Conservation (phyloP, 768 basidiomycete species). For the Coprinopsis marcescibilis region DNA sequence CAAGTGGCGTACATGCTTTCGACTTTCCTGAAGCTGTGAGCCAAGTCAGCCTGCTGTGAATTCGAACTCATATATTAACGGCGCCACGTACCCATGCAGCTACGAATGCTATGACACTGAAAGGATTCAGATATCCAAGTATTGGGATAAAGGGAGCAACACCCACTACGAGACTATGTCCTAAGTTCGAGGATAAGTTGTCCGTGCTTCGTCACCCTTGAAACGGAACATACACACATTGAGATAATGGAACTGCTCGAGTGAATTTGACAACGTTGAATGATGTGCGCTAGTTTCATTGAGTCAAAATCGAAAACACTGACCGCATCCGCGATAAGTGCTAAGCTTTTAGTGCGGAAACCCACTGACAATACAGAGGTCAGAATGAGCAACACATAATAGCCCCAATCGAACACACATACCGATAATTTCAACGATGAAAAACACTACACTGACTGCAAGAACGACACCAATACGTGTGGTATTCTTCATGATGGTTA, state of each 20-base stretch:
- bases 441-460: conserved; percentile 41
- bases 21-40: conserved; percentile 38
- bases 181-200: conserved; percentile 15
- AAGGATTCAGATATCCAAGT: not conserved
- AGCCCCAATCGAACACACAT: conserved; percentile 13
- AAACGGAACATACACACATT: conserved; percentile 32
- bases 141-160: not conserved
- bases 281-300: conserved; percentile 3
- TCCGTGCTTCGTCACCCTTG: conserved; percentile 1
- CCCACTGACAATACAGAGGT: conserved; percentile 32
- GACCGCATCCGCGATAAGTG: conserved; percentile 52
- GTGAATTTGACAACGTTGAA: conserved; percentile 8
- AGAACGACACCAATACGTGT: conserved; percentile 43
- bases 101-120: conserved; percentile 40
- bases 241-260: conserved; percentile 46
- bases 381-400: not conserved
- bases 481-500: conserved; percentile 41
- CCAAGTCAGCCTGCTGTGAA: conserved; percentile 9
- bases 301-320: conserved; percentile 17
- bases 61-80: not conserved
- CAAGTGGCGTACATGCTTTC: conserved; percentile 31
- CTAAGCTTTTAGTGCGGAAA: conserved; percentile 49
- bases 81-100: conserved; percentile 36
- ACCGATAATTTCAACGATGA: conserved; percentile 45
- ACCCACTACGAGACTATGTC: conserved; percentile 44